A percentile compares a stretch with the other conserved stretches of the same genome.
These are phyloP conservation scores for Ophiostoma perfectum DNA, from an alignment of 2,329 filamentous ascomycete genomes.

Conservation along the genomic window DNA sequence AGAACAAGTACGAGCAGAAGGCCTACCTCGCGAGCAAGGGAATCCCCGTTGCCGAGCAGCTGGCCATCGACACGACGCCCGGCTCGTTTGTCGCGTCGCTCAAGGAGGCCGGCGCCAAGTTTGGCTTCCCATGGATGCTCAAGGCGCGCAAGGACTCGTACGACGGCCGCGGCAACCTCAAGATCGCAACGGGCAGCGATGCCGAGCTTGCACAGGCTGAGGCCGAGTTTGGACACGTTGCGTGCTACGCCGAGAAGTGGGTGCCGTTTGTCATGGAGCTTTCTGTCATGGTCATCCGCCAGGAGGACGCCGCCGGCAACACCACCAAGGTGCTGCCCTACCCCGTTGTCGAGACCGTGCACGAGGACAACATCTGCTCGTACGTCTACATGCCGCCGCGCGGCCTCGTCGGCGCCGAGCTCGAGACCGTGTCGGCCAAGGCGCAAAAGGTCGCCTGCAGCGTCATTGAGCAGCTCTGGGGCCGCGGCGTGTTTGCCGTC, in stretches of 20 bases:
- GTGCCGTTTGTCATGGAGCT: constrained; percentile 80
- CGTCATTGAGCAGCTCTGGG: constrained; percentile 74
- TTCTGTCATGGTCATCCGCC: constrained; percentile 91
- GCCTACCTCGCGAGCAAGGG: constrained; percentile 63
- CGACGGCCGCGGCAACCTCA: constrained; percentile 71
- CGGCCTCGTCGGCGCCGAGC: constrained; percentile 44
- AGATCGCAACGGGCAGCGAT: constrained; percentile 42
- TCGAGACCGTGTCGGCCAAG: constrained; percentile 52
- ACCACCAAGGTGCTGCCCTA: constrained; percentile 59
- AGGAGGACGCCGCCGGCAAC: constrained; percentile 57
- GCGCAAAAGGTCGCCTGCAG: constrained; percentile 73
- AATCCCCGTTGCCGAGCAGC: constrained; percentile 68
- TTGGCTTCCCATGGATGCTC: constrained; percentile 85
- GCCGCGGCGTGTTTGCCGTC: constrained; percentile 90
- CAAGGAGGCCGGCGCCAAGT: constrained; percentile 54
- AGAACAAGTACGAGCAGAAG: constrained; percentile 92
- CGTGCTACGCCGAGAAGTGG: constrained; percentile 86
- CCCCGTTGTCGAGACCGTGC: constrained; percentile 87
- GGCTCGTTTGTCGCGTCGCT: constrained; percentile 56
- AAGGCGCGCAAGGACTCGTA: constrained; percentile 89
- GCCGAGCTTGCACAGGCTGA: constrained; percentile 62
- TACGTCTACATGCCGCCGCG: constrained; percentile 78
- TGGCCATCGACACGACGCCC: constrained; percentile 54
- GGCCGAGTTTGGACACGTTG: constrained; percentile 61
- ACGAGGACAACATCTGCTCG: constrained; percentile 93